phyloP scores from a whole-genome alignment of 176 grass and related monocot genomes.

The Phoenix dactylifera region DNA sequence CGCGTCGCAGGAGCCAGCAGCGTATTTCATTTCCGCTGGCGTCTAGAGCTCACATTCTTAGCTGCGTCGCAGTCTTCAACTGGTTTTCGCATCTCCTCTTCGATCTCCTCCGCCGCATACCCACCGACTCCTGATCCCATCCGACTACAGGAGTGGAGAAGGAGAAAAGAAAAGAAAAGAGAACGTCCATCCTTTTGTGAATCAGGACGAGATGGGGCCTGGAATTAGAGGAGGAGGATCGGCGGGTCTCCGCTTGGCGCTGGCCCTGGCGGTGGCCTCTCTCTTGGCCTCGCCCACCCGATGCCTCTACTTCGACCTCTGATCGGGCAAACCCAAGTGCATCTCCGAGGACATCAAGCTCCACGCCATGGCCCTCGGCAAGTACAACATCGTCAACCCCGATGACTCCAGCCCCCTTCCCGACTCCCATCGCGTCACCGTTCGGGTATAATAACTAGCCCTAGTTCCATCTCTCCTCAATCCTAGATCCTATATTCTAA shows the following conservation, averaged over 20 bases:
- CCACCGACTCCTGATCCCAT: too few relatives aligned
- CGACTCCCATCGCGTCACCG: conserved; percentile 78
- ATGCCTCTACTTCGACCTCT: conserved; percentile 69
- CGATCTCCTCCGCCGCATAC: too few relatives aligned
- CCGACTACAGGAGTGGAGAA: too few relatives aligned
- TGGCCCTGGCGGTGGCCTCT: conserved; percentile 11
- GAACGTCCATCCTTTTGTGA: too few relatives aligned
- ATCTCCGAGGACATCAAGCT: conserved; percentile 93
- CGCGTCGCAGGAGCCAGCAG: too few relatives aligned
- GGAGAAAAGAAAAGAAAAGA: too few relatives aligned
- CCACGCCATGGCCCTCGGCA: conserved; percentile 73
- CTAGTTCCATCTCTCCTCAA: neutral
- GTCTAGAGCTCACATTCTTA: too few relatives aligned
- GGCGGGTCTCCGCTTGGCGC: neutral
- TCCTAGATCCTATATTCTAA: too few relatives aligned
- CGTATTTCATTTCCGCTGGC: too few relatives aligned
- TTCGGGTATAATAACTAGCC: conserved; percentile 38
- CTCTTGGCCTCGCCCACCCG: conserved; percentile 9
- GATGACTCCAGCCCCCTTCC: conserved; percentile 59
- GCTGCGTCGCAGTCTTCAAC: too few relatives aligned
- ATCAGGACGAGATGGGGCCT: conserved; percentile 19
- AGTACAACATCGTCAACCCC: conserved; percentile 63
- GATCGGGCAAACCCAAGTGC: conserved; percentile 96
- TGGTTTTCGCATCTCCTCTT: too few relatives aligned
- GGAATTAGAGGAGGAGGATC: too few relatives aligned